Evolutionary conservation across 768 basidiomycete genomes (phyloP), one percentile per base, ranked within the genome.

Genomic region (Coprinopsis cinerea): DNA sequence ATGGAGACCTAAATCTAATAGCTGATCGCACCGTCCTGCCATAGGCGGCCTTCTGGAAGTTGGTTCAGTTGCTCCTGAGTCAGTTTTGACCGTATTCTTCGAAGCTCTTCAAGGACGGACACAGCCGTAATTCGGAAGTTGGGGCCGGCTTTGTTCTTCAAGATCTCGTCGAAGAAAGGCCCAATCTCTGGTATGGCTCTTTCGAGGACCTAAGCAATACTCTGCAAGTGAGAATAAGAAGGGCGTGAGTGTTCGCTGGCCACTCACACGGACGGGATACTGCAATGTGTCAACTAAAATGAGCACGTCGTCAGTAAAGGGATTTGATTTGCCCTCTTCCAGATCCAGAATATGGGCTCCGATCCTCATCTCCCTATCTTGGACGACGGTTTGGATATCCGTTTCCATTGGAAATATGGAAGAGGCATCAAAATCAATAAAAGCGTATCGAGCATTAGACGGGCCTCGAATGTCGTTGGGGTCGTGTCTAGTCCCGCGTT

Each of bases 371-470:
- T 22, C 3, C 2, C 39, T 28, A 36, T 44, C 11, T 17, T 14
- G 5, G 25, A 48, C 25, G 11, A 44, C 20, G 11, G 40, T 24
- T 17, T 47, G 30, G 7, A 55, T 23, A 9, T 43, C 9, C 15
- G 49, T 14, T 20, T 53, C 49, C 11, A 5, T 15, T 1, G 58
- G 55, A 41, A 57, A 55, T 2, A 30, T 51, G 2, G 37, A 10
- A 9, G 53, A 57, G 6, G 43, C 15, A 14, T 53, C 58, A 25
- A 57, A 59, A 40, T 59, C 58, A 18, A 53, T 42, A 10, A 53
- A 41, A 7, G 47, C 56, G 32, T 55, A 59, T 17, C 30, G 13
- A 11, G 48, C 51, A 3, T 17, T 20, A 1, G 15, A 27, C n/a
- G 42, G 45, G 1, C 49, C 7, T 4, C 45, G 41, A 15, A 51